Evolutionary conservation across 2,329 filamentous ascomycete genomes (phyloP), one percentile per base, ranked within the genome.

Genomic region (Fusarium nygamai): DNA sequence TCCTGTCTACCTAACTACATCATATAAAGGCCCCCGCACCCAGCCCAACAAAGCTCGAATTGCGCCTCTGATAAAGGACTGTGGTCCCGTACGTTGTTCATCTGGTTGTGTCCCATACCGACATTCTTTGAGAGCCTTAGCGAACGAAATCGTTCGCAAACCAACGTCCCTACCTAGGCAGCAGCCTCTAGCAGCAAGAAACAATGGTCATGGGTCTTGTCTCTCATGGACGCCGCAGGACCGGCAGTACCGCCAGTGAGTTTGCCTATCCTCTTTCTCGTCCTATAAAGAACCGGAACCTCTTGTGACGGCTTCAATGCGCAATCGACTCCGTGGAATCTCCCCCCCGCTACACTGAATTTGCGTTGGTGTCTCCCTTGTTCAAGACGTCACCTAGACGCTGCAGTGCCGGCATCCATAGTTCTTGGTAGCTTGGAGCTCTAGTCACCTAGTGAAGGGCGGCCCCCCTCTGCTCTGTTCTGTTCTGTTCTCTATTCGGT

Each of bases 151-250:
- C 34, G 16, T 34, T 31, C 24, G 43, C 57, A 39, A 51, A 39
- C 50, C 43, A 56, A 63, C 47, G 43, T 57, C 61, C 47, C 38
- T 22, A 47, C 46, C 27, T 59, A 74, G 69, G 67, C 69, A 64
- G 57, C 58, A 72, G 51, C 65, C 61, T 48, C 17, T 59, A 71
- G 47, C 24, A 60, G 60, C 39, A 29, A 36, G 50, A 22, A 29
- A 69, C 56, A 77, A 81, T 82, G 80, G 80, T 81, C 69, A 77
- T 81, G 78, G 78, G 79, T 68, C 77, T 82, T 36, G 80, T 80
- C 41, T 80, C 80, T 56, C 74, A 75, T 63, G 78, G 79, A 41
- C 80, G 80, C 61, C 80, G 79, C 65, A 80, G 80, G 64, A 74
- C 80, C 62, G 71, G 75, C 75, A 78, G 76, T 68, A 77, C 78